These are phyloP conservation scores for Aspergillus ochraceoroseus DNA, from an alignment of 2,329 filamentous ascomycete genomes.

Conservation along the genomic window DNA sequence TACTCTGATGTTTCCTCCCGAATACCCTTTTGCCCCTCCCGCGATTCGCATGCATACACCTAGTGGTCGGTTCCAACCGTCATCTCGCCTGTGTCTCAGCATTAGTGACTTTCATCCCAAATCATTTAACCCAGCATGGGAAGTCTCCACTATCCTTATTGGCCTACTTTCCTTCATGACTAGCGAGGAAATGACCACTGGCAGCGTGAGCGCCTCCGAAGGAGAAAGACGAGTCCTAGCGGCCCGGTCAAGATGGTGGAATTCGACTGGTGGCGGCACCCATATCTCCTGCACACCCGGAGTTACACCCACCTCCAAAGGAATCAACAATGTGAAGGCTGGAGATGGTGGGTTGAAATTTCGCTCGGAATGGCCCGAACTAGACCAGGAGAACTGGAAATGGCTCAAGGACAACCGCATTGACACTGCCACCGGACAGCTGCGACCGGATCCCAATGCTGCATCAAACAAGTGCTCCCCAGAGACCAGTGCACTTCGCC, in stretches of 20 bases:
- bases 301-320: slow-evolving; percentile 56
- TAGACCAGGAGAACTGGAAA: slow-evolving; percentile 83
- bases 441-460: slow-evolving; percentile 52
- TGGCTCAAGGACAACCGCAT: slow-evolving; percentile 85
- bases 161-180: slow-evolving; percentile 97
- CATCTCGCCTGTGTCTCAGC: slow-evolving; percentile 83
- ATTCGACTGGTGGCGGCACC: slow-evolving; percentile 83
- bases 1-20: slow-evolving; percentile 86
- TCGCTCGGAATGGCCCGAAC: slow-evolving; percentile 77
- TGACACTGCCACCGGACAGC: slow-evolving; percentile 68
- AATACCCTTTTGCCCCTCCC: slow-evolving; percentile 95
- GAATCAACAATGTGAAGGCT: slow-evolving; percentile 73
- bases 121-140: slow-evolving; percentile 97
- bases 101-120: slow-evolving; percentile 98
- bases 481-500: slow-evolving; percentile 60
- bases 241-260: slow-evolving; percentile 85
- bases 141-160: slow-evolving; percentile 92
- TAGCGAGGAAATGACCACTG: slow-evolving; percentile 96
- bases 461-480: slow-evolving; percentile 55
- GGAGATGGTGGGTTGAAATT: slow-evolving; percentile 94
- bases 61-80: slow-evolving; percentile 89
- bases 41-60: slow-evolving; percentile 99
- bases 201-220: slow-evolving; percentile 71
- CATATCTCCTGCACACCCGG: slow-evolving; percentile 49
- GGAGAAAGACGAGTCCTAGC: slow-evolving; percentile 75